Base-by-base conservation (phyloP, 768 basidiomycete species). In the Macrolepiota dolichaula region DNA sequence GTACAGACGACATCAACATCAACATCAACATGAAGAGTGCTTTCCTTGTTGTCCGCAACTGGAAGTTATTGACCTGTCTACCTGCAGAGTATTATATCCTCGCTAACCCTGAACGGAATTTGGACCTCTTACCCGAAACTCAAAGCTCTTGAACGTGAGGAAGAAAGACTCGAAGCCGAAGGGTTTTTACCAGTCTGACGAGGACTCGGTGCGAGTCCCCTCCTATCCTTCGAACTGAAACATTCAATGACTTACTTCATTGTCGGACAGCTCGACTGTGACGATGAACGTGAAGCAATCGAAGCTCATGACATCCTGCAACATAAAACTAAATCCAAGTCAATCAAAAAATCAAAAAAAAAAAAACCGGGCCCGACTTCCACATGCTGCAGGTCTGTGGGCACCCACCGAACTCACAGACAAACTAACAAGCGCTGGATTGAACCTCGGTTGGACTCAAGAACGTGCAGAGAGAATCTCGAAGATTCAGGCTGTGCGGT, bases 121-220 rank as follows among this genome's bases (percentile, higher is more conserved):
- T 86, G 77, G 97, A 99, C 70, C 81, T 85, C 65, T 90, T 98
- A 17, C 97, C 97, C 19, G 97, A 99, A 95, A 76, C 87, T 99
- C 51, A 96, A 98, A 69, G 96, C 94, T 12, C 86, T 99, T 61
- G 96, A 99, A 75, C 86, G 92, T 17, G 97, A 98, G 72, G 97
- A 99, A 74, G 96, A 96, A 74, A 85, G 84, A 66, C 83, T 99
- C n/a, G 81, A 94, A 72, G 89, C 87, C 0, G 94, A 98, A 72
- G 97, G 97, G 3, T n/a, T 98, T 92, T 81, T 99, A 98, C 73
- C 92, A 94, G 37, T 85, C 80, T 56, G 96, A 94, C 38, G 90
- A 89, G 61, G 91, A 96, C 57, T 89, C 92, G 70, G 93, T 93
- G 69, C 62, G 84, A 73, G 24, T 27, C 53, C 29, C 44, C 46